Percentiles rank a stretch among this genome's conserved stretches.
These are phyloP conservation scores for Saccharum hybrid DNA, from an alignment of 202 grass and related monocot genomes.

Conservation along the genomic window DNA sequence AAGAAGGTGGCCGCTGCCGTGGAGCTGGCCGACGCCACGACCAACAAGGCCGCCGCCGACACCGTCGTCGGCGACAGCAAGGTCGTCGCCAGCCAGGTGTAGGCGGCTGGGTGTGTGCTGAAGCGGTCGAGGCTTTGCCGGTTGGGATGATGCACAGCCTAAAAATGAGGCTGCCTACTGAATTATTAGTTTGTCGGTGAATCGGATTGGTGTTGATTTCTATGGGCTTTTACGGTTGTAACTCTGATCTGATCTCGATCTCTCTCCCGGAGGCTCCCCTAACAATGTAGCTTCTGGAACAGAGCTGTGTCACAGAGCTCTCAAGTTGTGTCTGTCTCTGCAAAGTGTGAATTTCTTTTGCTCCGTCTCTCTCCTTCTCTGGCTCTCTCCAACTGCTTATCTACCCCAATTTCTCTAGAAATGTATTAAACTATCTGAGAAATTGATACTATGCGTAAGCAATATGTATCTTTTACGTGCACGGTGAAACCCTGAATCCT, in stretches of 20 bases:
- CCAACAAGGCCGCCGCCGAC: conserved; percentile 9
- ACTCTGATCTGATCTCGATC: background rate
- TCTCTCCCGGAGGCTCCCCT: background rate
- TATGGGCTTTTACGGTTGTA: background rate
- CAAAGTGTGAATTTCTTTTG: background rate
- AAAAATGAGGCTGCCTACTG: background rate
- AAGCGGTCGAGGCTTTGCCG: background rate
- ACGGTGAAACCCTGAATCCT: background rate
- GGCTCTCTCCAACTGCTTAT: background rate
- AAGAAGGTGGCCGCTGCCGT: conserved; percentile 42
- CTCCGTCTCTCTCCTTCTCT: background rate
- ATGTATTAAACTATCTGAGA: background rate
- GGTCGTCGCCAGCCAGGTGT: conserved; percentile 60
- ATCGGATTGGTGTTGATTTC: background rate
- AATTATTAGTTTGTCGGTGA: background rate
- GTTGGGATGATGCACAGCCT: background rate
- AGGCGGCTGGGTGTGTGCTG: background rate
- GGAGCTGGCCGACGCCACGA: conserved; percentile 53
- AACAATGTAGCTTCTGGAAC: background rate
- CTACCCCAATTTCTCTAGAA: background rate
- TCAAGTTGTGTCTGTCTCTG: background rate
- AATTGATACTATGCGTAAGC: background rate
- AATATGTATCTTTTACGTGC: background rate
- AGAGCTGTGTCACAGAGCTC: background rate
- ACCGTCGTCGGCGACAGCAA: conserved; percentile 25